Base-by-base conservation (phyloP, 441 rosid genomes). In the Pelargonium cotyledonis region DNA sequence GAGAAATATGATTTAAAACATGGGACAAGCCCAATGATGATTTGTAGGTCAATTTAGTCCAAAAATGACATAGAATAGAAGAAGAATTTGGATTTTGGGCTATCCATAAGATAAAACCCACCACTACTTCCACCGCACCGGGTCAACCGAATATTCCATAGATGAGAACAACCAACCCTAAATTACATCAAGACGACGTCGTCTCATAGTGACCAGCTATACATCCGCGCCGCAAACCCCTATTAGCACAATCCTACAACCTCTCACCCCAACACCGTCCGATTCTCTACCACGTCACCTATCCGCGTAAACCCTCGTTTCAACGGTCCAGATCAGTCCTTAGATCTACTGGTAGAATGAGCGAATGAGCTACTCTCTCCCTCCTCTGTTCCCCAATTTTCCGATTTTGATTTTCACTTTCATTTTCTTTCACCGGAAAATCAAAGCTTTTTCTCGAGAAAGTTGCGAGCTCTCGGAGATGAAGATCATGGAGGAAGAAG, bases 301-400 rank as follows among this genome's bases (percentile, higher is more conserved):
- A 49, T 49, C 57, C 57, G 16, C 57, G 57, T 49, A 15, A 49
- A 12, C 5, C 57, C 57, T n/a, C 57, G 1, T n/a, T 49, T 49
- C 57, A 49, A 49, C 57, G 57, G 57, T 49, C 57, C 57, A 14
- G 57, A 49, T 49, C 18, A 10, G 18, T 2, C 5, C 12, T 2
- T 2, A 10, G 57, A 49, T 7, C 18, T 49, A 49, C 57, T 49
- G 57, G 57, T 49, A 49, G 57, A 49, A 49, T 18, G 57, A 14
- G 2, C 57, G 57, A 49, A 49, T n/a, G 5, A 14, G 18, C 18
- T 14, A 14, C 57, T 49, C 57, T 14, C 18, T 14, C 18, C 18
- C 57, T 49, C 57, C 57, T 4, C 57, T 49, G 57, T n/a, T 49
- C 57, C 18, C n/a, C 57, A 49, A 49, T 49, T 49, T 49, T 49